These are phyloP conservation scores for Plasmodium cynomolgi DNA, from an alignment of 169 alveolate genomes.

Conservation along the genomic window DNA sequence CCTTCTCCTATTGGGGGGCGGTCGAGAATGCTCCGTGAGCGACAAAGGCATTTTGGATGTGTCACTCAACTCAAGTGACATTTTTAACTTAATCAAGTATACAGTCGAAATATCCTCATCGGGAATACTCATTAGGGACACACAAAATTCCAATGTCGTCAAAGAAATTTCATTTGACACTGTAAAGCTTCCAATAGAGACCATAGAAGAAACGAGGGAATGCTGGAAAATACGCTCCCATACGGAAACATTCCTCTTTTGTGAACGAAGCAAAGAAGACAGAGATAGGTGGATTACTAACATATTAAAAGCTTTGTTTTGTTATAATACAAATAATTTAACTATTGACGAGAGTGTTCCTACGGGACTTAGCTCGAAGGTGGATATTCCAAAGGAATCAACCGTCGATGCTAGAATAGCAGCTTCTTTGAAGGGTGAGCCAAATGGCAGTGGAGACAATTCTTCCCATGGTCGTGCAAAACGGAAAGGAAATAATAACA, in stretches of 20 bases:
- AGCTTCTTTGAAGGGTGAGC: not conserved
- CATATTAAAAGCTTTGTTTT: conserved; percentile 65
- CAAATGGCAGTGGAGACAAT: not conserved
- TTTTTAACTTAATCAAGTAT: conserved; percentile 49
- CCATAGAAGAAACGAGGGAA: conserved; percentile 73
- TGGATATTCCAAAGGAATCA: conserved; percentile 63
- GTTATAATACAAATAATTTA: conserved; percentile 73
- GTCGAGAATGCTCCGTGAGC: conserved; percentile 43
- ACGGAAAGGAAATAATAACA: conserved; percentile 17
- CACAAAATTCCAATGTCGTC: conserved; percentile 20
- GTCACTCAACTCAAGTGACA: conserved; percentile 44
- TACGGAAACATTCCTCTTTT: conserved; percentile 41
- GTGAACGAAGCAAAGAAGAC: conserved; percentile 61
- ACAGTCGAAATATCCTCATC: conserved; percentile 46
- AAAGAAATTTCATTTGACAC: conserved; percentile 26
- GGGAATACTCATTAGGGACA: conserved; percentile 46
- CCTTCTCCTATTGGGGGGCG: conserved; percentile 19
- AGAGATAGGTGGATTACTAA: conserved; percentile 66
- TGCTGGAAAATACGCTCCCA: conserved; percentile 51
- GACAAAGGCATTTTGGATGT: conserved; percentile 51
- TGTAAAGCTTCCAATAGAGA: conserved; percentile 63
- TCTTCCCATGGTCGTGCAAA: conserved; percentile 9
- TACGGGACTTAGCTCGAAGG: not conserved
- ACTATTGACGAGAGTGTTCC: conserved; percentile 16
- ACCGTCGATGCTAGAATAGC: conserved; percentile 49